Conservation (phyloP, 257 asterid genomes). For the Nicotiana attenuata region DNA sequence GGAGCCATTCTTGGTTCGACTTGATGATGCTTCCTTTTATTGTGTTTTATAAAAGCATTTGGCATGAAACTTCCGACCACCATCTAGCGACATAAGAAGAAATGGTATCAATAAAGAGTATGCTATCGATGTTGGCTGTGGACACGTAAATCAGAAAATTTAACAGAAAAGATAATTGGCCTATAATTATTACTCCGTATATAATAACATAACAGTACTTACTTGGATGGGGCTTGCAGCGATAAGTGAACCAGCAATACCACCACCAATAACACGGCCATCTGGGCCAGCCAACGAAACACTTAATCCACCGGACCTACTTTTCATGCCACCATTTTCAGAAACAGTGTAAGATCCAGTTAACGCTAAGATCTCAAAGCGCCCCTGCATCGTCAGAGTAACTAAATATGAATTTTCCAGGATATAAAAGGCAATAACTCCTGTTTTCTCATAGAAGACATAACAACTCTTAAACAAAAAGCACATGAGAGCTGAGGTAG, state of each 20-base stretch:
- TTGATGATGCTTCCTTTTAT: conserved; percentile 37
- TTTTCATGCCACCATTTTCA: conserved; percentile 59
- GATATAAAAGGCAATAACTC: neutral
- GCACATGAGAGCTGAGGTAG: neutral
- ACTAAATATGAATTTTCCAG: neutral
- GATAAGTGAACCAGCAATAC: conserved; percentile 71
- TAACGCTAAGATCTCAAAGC: conserved; percentile 76
- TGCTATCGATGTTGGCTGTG: neutral
- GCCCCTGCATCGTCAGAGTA: conserved; percentile 66
- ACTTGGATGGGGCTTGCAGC: conserved; percentile 96
- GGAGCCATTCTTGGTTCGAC: conserved; percentile 34
- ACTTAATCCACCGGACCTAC: conserved; percentile 78
- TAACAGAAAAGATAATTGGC: neutral
- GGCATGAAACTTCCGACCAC: conserved; percentile 81
- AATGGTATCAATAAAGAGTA: too few species aligned
- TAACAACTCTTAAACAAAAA: neutral
- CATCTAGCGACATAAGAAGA: conserved; percentile 33
- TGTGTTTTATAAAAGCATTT: conserved; percentile 31
- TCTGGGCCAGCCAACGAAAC: conserved; percentile 86
- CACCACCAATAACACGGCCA: conserved; percentile 96
- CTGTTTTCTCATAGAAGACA: neutral
- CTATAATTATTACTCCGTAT: neutral
- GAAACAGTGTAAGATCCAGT: conserved; percentile 72
- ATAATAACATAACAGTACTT: neutral
- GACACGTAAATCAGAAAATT: too few species aligned